Percentiles rank a stretch among this genome's conserved stretches.
phyloP scores from a whole-genome alignment of 148 eudicot species.

The Amaranthus palmeri region DNA sequence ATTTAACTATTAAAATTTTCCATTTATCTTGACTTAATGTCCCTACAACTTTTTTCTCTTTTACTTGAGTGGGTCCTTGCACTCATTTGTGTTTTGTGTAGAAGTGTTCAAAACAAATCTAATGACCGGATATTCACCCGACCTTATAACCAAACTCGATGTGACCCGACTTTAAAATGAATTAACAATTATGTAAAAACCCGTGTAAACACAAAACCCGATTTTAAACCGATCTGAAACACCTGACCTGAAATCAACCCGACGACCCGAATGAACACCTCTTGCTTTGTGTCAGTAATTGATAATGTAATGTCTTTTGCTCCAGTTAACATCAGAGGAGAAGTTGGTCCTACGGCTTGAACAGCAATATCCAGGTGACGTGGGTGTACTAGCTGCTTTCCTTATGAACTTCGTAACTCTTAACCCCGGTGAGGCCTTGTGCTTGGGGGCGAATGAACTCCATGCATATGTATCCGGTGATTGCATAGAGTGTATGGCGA shows the following conservation, averaged over 20 bases:
- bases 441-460: constrained; percentile 85
- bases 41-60: background rate
- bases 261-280: too few species aligned
- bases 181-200: too few species aligned
- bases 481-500: constrained; percentile 94
- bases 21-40: background rate
- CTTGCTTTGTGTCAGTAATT: background rate
- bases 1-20: background rate
- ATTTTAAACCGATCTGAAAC: too few species aligned
- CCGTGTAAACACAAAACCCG: too few species aligned
- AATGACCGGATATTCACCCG: too few species aligned
- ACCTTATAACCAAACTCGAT: too few species aligned
- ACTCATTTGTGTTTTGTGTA: background rate
- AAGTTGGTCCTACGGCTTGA: constrained; percentile 66
- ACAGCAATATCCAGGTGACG: constrained; percentile 74
- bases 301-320: background rate
- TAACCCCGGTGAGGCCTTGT: constrained; percentile 79
- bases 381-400: constrained; percentile 77
- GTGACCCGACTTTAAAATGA: too few species aligned
- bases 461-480: constrained; percentile 92
- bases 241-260: too few species aligned
- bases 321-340: constrained; percentile 65
- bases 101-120: too few species aligned
- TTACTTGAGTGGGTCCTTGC: constrained; percentile 4
- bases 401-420: constrained; percentile 80